Conservation (phyloP, 352 stramenopile genomes). For the Phytopythium boreale region DNA sequence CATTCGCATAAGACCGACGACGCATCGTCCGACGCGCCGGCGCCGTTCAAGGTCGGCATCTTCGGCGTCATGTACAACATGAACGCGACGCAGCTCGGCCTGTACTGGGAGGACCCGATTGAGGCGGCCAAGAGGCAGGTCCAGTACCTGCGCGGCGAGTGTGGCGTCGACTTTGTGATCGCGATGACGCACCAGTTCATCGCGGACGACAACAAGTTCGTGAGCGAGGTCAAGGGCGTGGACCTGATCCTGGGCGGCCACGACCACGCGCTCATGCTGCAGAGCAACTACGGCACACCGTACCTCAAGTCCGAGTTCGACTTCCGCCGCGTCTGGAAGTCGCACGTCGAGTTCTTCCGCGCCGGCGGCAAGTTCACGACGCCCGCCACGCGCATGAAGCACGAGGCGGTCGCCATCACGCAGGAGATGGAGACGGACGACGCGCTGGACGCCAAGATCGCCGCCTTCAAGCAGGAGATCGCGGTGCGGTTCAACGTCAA, state of each 20-base stretch:
- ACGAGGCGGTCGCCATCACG: constrained; percentile 50
- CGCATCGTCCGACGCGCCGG: too few relatives aligned
- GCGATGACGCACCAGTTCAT: constrained; percentile 69
- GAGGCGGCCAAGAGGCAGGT: constrained; percentile 50
- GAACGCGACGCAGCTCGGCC: constrained; percentile 52
- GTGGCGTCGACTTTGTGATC: constrained; percentile 67
- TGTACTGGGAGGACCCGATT: constrained; percentile 71
- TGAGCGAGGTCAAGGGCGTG: constrained; percentile 57
- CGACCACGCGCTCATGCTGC: constrained; percentile 71
- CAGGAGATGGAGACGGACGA: constrained; percentile 57
- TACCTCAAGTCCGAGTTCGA: constrained; percentile 76
- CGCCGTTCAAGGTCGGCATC: constrained; percentile 49
- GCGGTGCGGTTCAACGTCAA: constrained; percentile 33
- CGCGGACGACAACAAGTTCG: constrained; percentile 68
- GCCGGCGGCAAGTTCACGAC: constrained; percentile 13
- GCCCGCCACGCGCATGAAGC: constrained; percentile 27
- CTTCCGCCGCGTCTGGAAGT: constrained; percentile 66
- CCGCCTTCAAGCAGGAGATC: constrained; percentile 39
- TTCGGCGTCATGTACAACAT: constrained; percentile 84
- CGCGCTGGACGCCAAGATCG: constrained; percentile 44
- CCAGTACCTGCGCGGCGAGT: constrained; percentile 22
- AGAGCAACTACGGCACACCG: constrained; percentile 66
- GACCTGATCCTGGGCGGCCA: constrained; percentile 71
- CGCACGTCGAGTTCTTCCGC: constrained; percentile 56
- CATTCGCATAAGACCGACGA: too few relatives aligned